Conservation (phyloP, 805 yeast genomes). For the Debaryomyces maramus region DNA sequence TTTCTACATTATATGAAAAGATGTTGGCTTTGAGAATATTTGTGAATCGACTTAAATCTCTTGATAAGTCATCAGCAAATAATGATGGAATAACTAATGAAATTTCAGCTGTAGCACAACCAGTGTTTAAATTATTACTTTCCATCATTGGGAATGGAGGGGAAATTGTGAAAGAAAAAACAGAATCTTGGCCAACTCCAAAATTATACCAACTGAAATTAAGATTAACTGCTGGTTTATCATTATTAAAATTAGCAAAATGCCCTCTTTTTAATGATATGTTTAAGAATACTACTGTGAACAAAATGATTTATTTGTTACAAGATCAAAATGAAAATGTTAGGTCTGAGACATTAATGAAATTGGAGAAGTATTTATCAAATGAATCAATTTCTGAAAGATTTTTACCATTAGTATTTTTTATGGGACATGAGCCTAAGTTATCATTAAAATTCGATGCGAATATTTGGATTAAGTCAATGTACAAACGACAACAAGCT, state of each 20-base stretch:
- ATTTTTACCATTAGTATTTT: constrained; percentile 66
- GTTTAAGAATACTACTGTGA: constrained; percentile 52
- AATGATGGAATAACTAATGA: constrained; percentile 40
- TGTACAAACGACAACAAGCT: constrained; percentile 40
- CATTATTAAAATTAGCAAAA: constrained; percentile 63
- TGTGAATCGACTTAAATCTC: constrained; percentile 53
- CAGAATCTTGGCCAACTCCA: constrained; percentile 61
- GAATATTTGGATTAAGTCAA: constrained; percentile 70
- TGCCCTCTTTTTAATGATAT: constrained; percentile 50
- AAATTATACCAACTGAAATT: constrained; percentile 56
- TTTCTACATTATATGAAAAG: constrained; percentile 47
- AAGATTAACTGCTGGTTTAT: constrained; percentile 66
- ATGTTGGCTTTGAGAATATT: constrained; percentile 54
- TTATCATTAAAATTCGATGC: constrained; percentile 47
- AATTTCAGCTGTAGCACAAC: constrained; percentile 46
- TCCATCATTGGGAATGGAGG: constrained; percentile 76
- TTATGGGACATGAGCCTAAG: constrained; percentile 76
- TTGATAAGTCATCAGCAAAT: constrained; percentile 18
- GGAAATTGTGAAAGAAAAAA: constrained; percentile 56
- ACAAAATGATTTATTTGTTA: constrained; percentile 54
- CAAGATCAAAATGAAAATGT: constrained; percentile 67
- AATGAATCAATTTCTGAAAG: constrained; percentile 57
- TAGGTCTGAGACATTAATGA: constrained; percentile 50
- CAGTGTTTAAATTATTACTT: constrained; percentile 64
- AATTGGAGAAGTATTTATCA: constrained; percentile 52